These are phyloP conservation scores for Cucurbita pepo DNA, from an alignment of 306 rosid genomes.

Conservation along the genomic window DNA sequence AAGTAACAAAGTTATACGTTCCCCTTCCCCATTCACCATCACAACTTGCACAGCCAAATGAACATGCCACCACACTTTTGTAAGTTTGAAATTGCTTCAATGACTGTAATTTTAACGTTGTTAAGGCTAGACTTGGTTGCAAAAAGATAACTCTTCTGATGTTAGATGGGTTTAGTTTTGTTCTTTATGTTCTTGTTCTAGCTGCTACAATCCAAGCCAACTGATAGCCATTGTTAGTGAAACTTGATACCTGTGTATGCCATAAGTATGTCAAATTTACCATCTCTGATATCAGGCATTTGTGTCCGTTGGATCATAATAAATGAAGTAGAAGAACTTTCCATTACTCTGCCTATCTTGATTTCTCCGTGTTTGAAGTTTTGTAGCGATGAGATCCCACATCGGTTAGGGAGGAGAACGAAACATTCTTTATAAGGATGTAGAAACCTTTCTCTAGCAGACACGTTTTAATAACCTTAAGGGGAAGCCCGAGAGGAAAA, in stretches of 20 bases:
- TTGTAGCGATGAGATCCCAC: background rate
- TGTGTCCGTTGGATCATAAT: background rate
- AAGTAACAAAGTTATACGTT: conserved; percentile 18
- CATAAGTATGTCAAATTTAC: background rate
- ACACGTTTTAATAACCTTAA: no score
- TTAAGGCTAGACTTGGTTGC: background rate
- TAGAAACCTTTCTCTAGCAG: no score
- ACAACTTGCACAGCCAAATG: background rate
- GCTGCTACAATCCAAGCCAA: background rate
- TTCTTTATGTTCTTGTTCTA: background rate
- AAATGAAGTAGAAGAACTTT: background rate
- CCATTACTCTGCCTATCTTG: background rate
- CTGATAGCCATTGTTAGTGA: background rate
- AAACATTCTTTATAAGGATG: no score
- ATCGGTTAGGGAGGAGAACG: no score
- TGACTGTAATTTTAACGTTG: conserved; percentile 20
- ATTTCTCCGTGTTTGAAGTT: background rate
- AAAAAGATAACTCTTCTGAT: background rate
- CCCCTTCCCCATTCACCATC: background rate
- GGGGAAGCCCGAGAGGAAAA: no score
- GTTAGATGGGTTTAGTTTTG: background rate
- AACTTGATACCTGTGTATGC: background rate
- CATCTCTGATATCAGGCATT: background rate
- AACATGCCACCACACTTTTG: conserved; percentile 3
- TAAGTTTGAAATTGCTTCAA: conserved; percentile 12